Evolutionary conservation across 805 yeast species (phyloP).

Genomic region (Starmerella apicola): DNA sequence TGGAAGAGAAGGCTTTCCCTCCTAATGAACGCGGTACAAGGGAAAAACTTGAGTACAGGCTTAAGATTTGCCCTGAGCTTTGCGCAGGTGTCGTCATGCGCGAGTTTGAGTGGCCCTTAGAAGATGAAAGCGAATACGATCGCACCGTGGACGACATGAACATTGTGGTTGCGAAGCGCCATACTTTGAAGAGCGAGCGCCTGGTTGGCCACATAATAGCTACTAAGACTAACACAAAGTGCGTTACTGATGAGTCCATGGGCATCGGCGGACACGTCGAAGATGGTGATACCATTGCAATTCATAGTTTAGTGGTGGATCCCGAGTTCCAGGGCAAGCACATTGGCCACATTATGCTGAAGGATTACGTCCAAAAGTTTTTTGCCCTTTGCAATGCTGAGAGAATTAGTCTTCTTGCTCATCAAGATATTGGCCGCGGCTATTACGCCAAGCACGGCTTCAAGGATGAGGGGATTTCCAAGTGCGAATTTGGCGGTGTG

Average conservation of each 20-base stretch:
- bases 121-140: conserved; percentile 14
- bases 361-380: conserved; percentile 82
- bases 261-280: conserved; percentile 54
- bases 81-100: conserved; percentile 68
- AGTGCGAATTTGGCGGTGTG: conserved; percentile 44
- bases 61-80: conserved; percentile 76
- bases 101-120: conserved; percentile 25
- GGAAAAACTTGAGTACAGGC: conserved; percentile 57
- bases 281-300: conserved; percentile 57
- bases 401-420: conserved; percentile 61
- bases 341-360: conserved; percentile 68
- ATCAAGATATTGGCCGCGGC: conserved; percentile 49
- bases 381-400: conserved; percentile 79
- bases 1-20: conserved; percentile 63
- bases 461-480: conserved; percentile 51
- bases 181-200: conserved; percentile 40
- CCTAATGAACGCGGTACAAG: conserved; percentile 53
- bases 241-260: conserved; percentile 17
- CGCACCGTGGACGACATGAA: conserved; percentile 23
- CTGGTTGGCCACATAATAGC: conserved; percentile 34
- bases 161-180: conserved; percentile 53
- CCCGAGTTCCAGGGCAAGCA: conserved; percentile 71
- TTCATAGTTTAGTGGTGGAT: conserved; percentile 70
- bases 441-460: conserved; percentile 81
- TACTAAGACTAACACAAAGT: conserved; percentile 15